Base-by-base conservation (phyloP, 2,329 filamentous ascomycete genomes). In the Calonectria pseudoturangicola region DNA sequence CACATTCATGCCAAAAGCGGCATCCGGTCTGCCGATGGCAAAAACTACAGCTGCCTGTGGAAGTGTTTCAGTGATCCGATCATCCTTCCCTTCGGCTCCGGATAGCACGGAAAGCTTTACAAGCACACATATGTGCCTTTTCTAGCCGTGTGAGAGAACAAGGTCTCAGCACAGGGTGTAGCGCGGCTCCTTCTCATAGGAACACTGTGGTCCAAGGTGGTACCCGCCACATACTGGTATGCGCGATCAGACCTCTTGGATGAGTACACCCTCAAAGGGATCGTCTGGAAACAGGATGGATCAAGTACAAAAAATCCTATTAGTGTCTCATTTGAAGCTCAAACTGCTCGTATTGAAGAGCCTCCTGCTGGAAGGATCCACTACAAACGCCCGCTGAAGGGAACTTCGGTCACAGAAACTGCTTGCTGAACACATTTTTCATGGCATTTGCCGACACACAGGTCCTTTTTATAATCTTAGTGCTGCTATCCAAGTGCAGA, bases 171-270 rank as follows among this genome's bases (percentile, higher is more conserved):
- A 58, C 4, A 15, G 10, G 33, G 12, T 12, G n/a, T 39, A 30
- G 30, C 12, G n/a, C 10, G 18, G 21, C 21, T n/a, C 51, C 21
- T 6, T 56, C 30, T 39, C 45, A 13, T 56, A 36, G 18, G n/a
- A 16, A 27, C 5, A 58, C 9, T 58, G 10, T 58, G n/a, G 33
- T 27, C 36, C 9, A 8, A 41, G 25, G 33, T 25, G 5, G 15
- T 41, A 58, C 54, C 54, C 27, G 15, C 36, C 54, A 28, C 54
- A 2, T 18, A 21, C 9, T 41, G 54, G 54, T 60, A 60, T 60
- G 54, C 33, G 36, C 33, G 33, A 60, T 60, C 54, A 60, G 33
- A 60, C 54, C 16, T 25, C n/a, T 60, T 15, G 45, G 15, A 60
- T 60, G 36, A 39, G n/a, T 13, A 60, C 54, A 60, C 21, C 4